phyloP scores from a whole-genome alignment of 345 rosid genomes.

The Erodium maritimum region DNA sequence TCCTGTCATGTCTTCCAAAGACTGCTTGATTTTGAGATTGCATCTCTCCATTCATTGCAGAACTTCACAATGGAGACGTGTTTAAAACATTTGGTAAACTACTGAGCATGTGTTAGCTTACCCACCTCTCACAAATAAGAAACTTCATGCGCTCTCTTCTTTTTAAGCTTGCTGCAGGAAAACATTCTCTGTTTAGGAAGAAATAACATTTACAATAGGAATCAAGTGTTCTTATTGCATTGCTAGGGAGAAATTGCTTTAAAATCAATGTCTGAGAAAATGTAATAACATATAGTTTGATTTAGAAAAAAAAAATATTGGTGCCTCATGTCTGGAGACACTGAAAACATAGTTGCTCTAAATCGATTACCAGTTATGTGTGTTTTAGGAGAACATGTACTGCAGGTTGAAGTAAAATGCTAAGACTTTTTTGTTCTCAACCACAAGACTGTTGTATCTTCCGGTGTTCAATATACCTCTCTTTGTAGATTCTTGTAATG shows the following conservation, averaged over 20 bases:
- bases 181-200: background rate
- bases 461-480: background rate
- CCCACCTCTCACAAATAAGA: background rate
- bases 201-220: background rate
- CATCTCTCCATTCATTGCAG: background rate
- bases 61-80: too few relatives aligned
- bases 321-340: background rate
- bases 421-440: too few relatives aligned
- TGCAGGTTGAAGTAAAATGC: background rate
- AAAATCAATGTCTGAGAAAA: background rate
- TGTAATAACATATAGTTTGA: background rate
- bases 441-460: background rate
- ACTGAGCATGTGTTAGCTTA: background rate
- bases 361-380: background rate
- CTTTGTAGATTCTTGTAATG: background rate
- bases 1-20: background rate
- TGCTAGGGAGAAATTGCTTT: background rate
- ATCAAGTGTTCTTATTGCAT: background rate
- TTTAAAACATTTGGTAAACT: background rate
- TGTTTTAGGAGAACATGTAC: background rate
- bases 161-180: background rate
- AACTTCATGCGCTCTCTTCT: background rate
- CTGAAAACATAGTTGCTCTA: background rate
- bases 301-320: background rate
- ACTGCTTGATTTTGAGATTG: background rate